Percentiles rank a stretch among this genome's conserved stretches.
phyloP scores from a whole-genome alignment of 768 basidiomycete genomes.

The Auricularia sp. region DNA sequence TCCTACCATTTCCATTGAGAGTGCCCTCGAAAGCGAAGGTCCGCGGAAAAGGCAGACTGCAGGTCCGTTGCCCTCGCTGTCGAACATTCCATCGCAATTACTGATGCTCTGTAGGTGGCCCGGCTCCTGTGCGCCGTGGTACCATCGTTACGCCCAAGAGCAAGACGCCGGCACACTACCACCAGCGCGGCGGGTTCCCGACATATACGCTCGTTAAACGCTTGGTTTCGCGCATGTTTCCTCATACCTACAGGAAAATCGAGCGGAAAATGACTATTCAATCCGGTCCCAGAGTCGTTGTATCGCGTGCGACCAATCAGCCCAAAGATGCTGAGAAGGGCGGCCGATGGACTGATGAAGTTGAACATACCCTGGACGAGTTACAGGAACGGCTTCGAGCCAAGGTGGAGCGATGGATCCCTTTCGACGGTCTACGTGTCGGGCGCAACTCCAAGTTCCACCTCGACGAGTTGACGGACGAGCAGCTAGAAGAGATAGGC shows the following conservation, averaged over 20 bases:
- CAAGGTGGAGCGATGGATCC: not conserved
- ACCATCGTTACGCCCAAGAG: not conserved
- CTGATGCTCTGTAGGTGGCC: not conserved
- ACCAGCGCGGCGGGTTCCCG: not conserved
- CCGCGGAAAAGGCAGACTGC: not conserved
- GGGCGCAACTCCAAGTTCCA: slow-evolving; percentile 67
- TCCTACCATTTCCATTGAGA: not conserved
- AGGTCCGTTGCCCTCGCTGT: not conserved
- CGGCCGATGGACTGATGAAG: not conserved
- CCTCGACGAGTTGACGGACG: slow-evolving; percentile 46
- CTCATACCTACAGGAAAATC: not conserved
- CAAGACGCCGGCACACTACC: not conserved
- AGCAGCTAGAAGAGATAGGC: slow-evolving; percentile 84
- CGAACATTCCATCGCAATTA: not conserved
- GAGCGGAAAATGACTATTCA: not conserved
- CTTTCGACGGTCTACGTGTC: slow-evolving; percentile 29
- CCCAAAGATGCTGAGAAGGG: not conserved
- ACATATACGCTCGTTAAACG: not conserved
- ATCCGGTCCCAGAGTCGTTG: not conserved
- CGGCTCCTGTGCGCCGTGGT: not conserved
- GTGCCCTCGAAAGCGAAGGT: not conserved
- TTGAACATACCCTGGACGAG: not conserved
- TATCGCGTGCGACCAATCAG: not conserved
- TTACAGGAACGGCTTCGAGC: not conserved
- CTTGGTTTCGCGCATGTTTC: not conserved